A percentile compares a stretch with the other conserved stretches of the same genome.
Conservation (phyloP, 495 filamentous ascomycete genomes). For the Sordaria brevicollis region DNA sequence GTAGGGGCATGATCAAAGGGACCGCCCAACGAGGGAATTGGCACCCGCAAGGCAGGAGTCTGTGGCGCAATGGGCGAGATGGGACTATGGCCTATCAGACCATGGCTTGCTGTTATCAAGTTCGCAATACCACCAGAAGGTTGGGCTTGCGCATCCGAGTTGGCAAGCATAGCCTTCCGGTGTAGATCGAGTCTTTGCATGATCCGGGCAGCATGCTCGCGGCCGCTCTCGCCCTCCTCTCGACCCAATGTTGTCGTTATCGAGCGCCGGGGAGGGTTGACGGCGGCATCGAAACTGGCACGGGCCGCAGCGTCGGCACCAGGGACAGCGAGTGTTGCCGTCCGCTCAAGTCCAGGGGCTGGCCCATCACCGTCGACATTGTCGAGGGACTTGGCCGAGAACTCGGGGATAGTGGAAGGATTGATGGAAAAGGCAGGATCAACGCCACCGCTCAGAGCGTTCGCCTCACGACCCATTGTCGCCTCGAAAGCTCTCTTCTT, state of each 20-base stretch:
- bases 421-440: conserved; percentile 92
- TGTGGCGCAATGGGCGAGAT: conserved; percentile 13
- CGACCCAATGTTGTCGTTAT: conserved; percentile 33
- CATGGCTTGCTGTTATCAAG: conserved; percentile 78
- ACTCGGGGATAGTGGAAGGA: conserved; percentile 77
- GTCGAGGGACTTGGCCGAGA: conserved; percentile 67
- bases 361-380: conserved; percentile 45
- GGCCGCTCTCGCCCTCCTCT: conserved; percentile 52
- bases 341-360: conserved; percentile 38
- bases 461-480: conserved; percentile 47
- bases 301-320: conserved; percentile 51
- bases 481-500: conserved; percentile 87
- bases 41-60: conserved; percentile 11
- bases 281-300: conserved; percentile 61
- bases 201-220: conserved; percentile 75
- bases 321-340: conserved; percentile 56
- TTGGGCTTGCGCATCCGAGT: conserved; percentile 23
- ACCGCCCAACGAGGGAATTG: conserved; percentile 4
- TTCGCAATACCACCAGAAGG: conserved; percentile 68
- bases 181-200: conserved; percentile 90
- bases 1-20: conserved; percentile 33
- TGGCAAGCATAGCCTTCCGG: conserved; percentile 57
- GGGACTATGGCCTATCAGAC: conserved; percentile 47
- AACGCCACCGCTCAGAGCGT: conserved; percentile 46
- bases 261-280: conserved; percentile 33